A percentile compares a stretch with the other conserved stretches of the same genome.
These are phyloP conservation scores for Thelephora ganbajun DNA, from an alignment of 768 basidiomycete genomes.

Conservation along the genomic window DNA sequence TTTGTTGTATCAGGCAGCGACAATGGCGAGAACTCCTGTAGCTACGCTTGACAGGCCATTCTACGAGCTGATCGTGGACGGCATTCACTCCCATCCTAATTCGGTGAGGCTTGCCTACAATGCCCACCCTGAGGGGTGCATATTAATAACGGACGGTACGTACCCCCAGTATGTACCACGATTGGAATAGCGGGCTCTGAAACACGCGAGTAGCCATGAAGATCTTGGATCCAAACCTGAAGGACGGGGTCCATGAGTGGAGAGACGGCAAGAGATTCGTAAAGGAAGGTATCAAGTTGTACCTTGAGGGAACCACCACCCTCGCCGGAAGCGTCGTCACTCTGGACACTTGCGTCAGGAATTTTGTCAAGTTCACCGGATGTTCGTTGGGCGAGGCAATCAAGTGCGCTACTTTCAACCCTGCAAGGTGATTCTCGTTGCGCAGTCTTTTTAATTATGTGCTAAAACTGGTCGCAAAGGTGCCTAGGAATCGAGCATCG, in stretches of 20 bases:
- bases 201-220: conserved; percentile 47
- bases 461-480: conserved; percentile 18
- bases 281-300: conserved; percentile 71
- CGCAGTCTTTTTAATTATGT: not conserved
- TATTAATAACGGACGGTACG: conserved; percentile 82
- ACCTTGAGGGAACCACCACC: conserved; percentile 74
- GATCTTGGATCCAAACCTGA: conserved; percentile 71
- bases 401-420: conserved; percentile 75
- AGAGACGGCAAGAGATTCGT: conserved; percentile 69
- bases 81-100: conserved; percentile 83
- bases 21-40: conserved; percentile 18
- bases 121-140: conserved; percentile 71
- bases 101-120: conserved; percentile 83
- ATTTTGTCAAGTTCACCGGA: conserved; percentile 73
- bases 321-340: conserved; percentile 83
- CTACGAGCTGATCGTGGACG: conserved; percentile 85
- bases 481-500: conserved; percentile 65
- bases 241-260: conserved; percentile 82
- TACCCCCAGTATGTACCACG: conserved; percentile 1
- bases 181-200: not conserved
- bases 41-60: conserved; percentile 52
- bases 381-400: conserved; percentile 76
- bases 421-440: conserved; percentile 46
- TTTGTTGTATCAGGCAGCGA: conserved; percentile 10
- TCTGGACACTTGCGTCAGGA: conserved; percentile 73